Conservation (phyloP, 2,329 filamentous ascomycete species). For the Annulohypoxylon truncatum region DNA sequence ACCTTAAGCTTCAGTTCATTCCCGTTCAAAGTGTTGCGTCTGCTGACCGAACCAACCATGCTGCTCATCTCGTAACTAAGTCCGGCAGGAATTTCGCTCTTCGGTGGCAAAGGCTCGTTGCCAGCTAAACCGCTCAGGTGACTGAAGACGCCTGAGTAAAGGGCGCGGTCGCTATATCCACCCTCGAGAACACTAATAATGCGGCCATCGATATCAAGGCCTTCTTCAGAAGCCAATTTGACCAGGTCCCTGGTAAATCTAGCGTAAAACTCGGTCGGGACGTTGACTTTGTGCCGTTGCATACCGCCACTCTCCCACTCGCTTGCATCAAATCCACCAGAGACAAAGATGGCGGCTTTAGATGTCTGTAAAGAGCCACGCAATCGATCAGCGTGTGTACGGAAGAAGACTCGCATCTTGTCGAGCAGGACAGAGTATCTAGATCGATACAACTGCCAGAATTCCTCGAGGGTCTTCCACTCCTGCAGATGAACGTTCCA, state of each 20-base stretch:
- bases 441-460: conserved; percentile 87
- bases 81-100: conserved; percentile 56
- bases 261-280: conserved; percentile 96
- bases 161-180: conserved; percentile 92
- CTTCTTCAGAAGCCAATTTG: conserved; percentile 82
- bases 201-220: conserved; percentile 80
- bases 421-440: conserved; percentile 82
- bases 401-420: conserved; percentile 84
- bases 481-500: conserved; percentile 96
- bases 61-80: conserved; percentile 70
- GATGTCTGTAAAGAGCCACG: conserved; percentile 69
- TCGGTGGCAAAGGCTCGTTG: conserved; percentile 56
- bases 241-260: conserved; percentile 88
- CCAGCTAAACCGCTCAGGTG: conserved; percentile 86
- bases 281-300: conserved; percentile 95
- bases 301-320: conserved; percentile 93
- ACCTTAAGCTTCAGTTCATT: conserved; percentile 48
- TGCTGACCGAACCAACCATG: conserved; percentile 57
- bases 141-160: conserved; percentile 88
- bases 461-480: conserved; percentile 85
- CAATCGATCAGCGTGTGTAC: conserved; percentile 75
- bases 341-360: conserved; percentile 91
- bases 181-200: conserved; percentile 95
- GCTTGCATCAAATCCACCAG: conserved; percentile 95
- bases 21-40: conserved; percentile 49